Evolutionary conservation across 768 basidiomycete genomes (phyloP), one percentile per base, ranked within the genome.

Genomic region (Mycena kentingensis): DNA sequence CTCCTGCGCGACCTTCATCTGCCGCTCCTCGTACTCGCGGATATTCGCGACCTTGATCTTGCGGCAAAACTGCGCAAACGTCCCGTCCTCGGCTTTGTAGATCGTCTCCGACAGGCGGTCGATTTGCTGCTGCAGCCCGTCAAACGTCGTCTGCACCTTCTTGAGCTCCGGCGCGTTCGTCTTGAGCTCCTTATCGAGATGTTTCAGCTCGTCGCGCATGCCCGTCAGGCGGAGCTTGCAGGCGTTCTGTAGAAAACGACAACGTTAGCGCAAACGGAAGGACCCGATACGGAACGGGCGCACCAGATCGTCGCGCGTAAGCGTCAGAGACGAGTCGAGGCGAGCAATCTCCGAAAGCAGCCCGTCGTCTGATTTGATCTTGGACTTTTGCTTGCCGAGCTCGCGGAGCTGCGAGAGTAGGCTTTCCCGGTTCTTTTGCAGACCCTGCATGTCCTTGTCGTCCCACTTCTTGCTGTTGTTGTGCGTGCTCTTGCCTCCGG

Each of bases 1-100:
- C 61, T 90, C 90, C 68, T 93, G 87, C 0, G 90, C 92, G 21
- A 90, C 81, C 67, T 87, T 90, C 26, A 98, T 75, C 63, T 96
- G 93, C 19, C 88, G 83, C 65, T 93, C 89, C 69, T 98, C 96
- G 65, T 95, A 99, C 60, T 95, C 92, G 24, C 95, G 83, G 57
- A 99, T 93, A 69, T 85, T 85, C 15, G 72, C 67, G 6, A 97
- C 87, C 10, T 83, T 80, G 58, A 98, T 93, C 60, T 83, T 80
- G 31, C 70, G 66, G 65, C 95, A 98, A 72, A 99, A 98, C 3
- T 71, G 67, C 1, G 69, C 73, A 64, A 95, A 98, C 12, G 95
- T 72, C 3, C 73, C 73, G 63, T 93, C 90, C 65, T 98, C 97
- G 0, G 90, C 93, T 6, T 73, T 75, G 58, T 93, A 79, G 61